Evolutionary conservation across 495 filamentous ascomycete genomes (phyloP).

Genomic region (Aspergillus baeticus): DNA sequence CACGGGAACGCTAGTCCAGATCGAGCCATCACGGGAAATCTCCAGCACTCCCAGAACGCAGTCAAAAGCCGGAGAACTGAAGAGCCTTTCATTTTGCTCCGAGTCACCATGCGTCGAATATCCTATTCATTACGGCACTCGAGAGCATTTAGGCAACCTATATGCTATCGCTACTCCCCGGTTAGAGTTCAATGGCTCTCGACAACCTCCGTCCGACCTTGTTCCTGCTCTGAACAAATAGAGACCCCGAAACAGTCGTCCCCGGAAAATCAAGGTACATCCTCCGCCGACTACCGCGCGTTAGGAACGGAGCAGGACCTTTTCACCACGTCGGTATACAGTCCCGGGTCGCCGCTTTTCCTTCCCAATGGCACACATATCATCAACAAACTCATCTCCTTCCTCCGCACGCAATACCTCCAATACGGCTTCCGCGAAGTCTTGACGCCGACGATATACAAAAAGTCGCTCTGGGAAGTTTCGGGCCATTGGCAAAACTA

Average conservation of each 20-base stretch:
- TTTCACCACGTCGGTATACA: slow-evolving; percentile 75
- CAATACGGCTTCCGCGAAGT: slow-evolving; percentile 90
- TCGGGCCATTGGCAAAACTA: slow-evolving; percentile 95
- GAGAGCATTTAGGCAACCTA: not conserved
- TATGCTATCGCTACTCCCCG: not conserved
- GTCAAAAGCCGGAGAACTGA: not conserved
- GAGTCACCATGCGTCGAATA: slow-evolving; percentile 22
- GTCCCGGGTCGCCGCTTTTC: slow-evolving; percentile 86
- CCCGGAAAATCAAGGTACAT: slow-evolving; percentile 17
- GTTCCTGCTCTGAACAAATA: slow-evolving; percentile 40
- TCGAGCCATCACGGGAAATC: slow-evolving; percentile 13
- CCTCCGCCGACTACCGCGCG: slow-evolving; percentile 63
- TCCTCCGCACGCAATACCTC: slow-evolving; percentile 83
- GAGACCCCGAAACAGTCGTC: slow-evolving; percentile 14
- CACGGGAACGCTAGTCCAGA: slow-evolving; percentile 13
- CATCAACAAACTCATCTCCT: slow-evolving; percentile 82
- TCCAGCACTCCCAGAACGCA: not conserved
- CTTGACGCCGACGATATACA: slow-evolving; percentile 91
- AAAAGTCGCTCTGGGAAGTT: slow-evolving; percentile 82
- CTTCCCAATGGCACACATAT: slow-evolving; percentile 81
- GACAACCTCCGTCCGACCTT: slow-evolving; percentile 29
- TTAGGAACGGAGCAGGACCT: slow-evolving; percentile 71
- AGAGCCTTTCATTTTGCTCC: not conserved
- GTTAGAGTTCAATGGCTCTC: slow-evolving; percentile 33
- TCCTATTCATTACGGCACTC: slow-evolving; percentile 11